A percentile compares a stretch with the other conserved stretches of the same genome.
phyloP scores from a whole-genome alignment of 2,329 filamentous ascomycete species.

The Arthrinium puccinioides region DNA sequence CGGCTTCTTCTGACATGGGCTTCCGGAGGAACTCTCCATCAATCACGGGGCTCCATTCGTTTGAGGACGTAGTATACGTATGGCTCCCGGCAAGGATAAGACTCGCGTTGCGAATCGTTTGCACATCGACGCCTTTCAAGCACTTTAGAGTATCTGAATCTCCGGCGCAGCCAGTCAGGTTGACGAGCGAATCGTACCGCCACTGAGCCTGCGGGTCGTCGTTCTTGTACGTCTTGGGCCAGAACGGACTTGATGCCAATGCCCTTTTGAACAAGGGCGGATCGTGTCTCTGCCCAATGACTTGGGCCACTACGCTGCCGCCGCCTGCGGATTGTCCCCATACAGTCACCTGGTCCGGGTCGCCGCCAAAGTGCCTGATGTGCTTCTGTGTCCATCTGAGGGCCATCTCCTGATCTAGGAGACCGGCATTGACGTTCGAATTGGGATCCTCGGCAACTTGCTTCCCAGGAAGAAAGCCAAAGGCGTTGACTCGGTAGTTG shows the following conservation, averaged over 20 bases:
- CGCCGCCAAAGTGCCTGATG: constrained; percentile 40
- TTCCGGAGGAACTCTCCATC: constrained; percentile 44
- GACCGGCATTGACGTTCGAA: constrained; percentile 43
- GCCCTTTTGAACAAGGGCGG: constrained; percentile 41
- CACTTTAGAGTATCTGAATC: constrained; percentile 40
- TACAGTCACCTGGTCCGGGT: constrained; percentile 38
- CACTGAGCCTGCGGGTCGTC: constrained; percentile 42
- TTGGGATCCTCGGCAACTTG: constrained; percentile 32
- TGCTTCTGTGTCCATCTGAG: constrained; percentile 37
- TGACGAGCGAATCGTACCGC: constrained; percentile 38
- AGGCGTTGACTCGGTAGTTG: constrained; percentile 51
- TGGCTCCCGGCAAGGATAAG: constrained; percentile 38
- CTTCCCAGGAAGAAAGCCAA: constrained; percentile 45
- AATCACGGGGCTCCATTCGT: constrained; percentile 54
- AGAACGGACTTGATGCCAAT: constrained; percentile 44
- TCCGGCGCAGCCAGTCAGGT: constrained; percentile 38
- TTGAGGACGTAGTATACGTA: constrained; percentile 47
- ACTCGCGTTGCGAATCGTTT: constrained; percentile 44
- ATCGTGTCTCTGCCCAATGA: constrained; percentile 33
- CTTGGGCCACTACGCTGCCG: constrained; percentile 44
- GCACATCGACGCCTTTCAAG: constrained; percentile 45
- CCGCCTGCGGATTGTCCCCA: constrained; percentile 51
- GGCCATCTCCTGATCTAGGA: constrained; percentile 43
- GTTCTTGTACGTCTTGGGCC: constrained; percentile 50
- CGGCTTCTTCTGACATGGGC: constrained; percentile 33